A percentile compares a stretch with the other conserved stretches of the same genome.
These are phyloP conservation scores for Phytophthora pistaciae DNA, from an alignment of 352 stramenopile species.

Conservation along the genomic window DNA sequence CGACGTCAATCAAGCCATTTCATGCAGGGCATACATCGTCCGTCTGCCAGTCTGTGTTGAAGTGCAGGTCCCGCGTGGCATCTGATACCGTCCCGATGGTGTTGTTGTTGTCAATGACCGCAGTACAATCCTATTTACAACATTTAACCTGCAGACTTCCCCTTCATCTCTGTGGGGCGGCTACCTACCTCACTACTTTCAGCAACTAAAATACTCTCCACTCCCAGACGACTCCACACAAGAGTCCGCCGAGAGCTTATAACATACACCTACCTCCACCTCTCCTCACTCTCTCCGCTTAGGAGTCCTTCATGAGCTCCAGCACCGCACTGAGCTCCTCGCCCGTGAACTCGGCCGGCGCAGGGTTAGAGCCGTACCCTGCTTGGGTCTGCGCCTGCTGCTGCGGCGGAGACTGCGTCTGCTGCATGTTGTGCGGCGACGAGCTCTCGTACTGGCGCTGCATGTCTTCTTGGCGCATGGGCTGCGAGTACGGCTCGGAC, in stretches of 20 bases:
- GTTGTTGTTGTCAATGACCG: constrained; percentile 24
- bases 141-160: constrained; percentile 19
- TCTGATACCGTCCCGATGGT: constrained; percentile 6
- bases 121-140: constrained; percentile 41
- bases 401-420: constrained; percentile 26
- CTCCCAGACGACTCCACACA: constrained; percentile 1
- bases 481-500: constrained; percentile 41
- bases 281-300: background rate
- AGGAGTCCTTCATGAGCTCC: constrained; percentile 62
- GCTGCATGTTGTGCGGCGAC: constrained; percentile 38
- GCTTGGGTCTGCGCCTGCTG: constrained; percentile 38
- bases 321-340: constrained; percentile 59
- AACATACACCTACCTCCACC: constrained; percentile 15
- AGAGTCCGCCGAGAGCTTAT: constrained; percentile 25
- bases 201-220: constrained; percentile 36
- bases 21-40: background rate
- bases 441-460: constrained; percentile 45
- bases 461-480: constrained; percentile 40
- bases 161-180: background rate
- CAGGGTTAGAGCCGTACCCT: constrained; percentile 36
- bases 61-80: constrained; percentile 17
- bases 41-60: constrained; percentile 21
- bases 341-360: constrained; percentile 50
- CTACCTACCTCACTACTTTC: constrained; percentile 13
- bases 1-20: constrained; percentile 13